Percentiles rank a stretch among this genome's conserved stretches.
These are phyloP conservation scores for Aeschynomene evenia DNA, from an alignment of 306 rosid genomes.

Conservation along the genomic window DNA sequence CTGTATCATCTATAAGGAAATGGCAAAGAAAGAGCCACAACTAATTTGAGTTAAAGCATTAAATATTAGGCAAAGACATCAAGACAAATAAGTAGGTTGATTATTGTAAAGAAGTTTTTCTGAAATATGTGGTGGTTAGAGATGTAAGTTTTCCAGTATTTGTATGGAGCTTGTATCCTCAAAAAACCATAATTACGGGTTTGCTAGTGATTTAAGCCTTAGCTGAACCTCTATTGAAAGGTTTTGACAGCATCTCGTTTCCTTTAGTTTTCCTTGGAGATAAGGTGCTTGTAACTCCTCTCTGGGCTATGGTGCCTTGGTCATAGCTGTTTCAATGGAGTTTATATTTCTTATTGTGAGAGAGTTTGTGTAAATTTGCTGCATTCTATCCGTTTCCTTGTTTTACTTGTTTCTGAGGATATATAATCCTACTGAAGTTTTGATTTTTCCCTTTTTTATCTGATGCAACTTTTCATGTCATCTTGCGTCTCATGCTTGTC, in stretches of 20 bases:
- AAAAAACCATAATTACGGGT: not conserved
- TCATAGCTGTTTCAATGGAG: too few species aligned
- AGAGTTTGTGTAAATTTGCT: too few species aligned
- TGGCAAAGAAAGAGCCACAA: not conserved
- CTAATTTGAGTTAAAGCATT: conserved; percentile 10
- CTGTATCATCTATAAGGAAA: not conserved
- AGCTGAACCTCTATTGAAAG: not conserved
- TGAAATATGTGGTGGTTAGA: not conserved
- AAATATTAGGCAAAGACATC: not conserved
- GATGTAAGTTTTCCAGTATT: not conserved
- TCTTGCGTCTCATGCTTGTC: too few species aligned
- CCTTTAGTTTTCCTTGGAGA: too few species aligned
- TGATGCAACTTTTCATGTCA: too few species aligned
- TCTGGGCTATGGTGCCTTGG: too few species aligned
- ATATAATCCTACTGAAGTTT: not conserved
- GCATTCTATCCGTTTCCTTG: not conserved
- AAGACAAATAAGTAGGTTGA: not conserved
- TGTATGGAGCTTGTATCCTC: not conserved
- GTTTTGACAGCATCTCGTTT: not conserved
- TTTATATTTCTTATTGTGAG: too few species aligned
- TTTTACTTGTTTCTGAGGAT: not conserved
- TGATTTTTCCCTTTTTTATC: not conserved
- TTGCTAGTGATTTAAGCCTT: not conserved
- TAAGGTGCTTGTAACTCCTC: too few species aligned
- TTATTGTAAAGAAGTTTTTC: not conserved